These are phyloP conservation scores for Diplodia sapinea DNA, from an alignment of 2,329 filamentous ascomycete genomes.

Conservation along the genomic window DNA sequence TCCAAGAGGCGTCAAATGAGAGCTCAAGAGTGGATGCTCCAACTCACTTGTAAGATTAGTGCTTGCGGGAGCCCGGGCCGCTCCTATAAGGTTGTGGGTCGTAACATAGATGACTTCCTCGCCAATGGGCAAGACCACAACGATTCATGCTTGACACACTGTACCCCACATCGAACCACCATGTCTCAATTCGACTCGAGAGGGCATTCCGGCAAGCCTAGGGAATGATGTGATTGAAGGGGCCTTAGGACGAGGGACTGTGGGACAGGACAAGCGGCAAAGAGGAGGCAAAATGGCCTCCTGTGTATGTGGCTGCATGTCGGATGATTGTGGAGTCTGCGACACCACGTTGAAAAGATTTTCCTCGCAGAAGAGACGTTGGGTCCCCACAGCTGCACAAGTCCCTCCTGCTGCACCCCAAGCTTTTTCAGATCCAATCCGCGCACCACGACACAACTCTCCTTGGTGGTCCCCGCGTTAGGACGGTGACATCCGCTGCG, in stretches of 20 bases:
- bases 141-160: not conserved
- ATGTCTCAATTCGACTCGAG: constrained; percentile 1
- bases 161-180: constrained; percentile 12
- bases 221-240: not conserved
- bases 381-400: not conserved
- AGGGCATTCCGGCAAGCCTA: not conserved
- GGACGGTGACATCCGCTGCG: constrained; percentile 11
- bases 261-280: not conserved
- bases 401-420: constrained; percentile 14
- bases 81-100: constrained; percentile 2
- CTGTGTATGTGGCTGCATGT: constrained; percentile 16
- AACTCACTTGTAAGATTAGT: not conserved
- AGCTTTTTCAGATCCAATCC: constrained; percentile 22
- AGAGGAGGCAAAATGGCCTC: not conserved
- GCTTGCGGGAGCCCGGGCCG: not conserved
- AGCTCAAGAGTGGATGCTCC: too few relatives aligned
- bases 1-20: not conserved
- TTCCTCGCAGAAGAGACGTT: constrained; percentile 26
- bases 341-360: constrained; percentile 28
- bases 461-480: constrained; percentile 16
- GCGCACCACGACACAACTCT: constrained; percentile 5
- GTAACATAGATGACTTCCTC: not conserved
- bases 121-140: not conserved
- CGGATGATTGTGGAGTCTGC: constrained; percentile 20
- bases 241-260: not conserved